phyloP scores from a whole-genome alignment of 768 basidiomycete species.

The Termitomyces sp. region DNA sequence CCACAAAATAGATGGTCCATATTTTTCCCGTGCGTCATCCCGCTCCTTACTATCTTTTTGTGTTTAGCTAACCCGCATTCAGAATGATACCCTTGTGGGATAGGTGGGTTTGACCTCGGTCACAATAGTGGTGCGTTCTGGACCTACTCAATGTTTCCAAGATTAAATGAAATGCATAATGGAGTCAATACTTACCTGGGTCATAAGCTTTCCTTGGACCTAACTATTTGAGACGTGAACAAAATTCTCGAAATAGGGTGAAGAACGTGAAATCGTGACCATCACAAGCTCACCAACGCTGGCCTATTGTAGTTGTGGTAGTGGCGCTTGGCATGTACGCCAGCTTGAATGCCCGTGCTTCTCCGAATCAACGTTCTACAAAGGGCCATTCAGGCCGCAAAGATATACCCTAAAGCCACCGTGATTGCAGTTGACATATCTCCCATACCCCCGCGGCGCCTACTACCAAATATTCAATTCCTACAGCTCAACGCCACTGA shows the following conservation, averaged over 20 bases:
- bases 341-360: not conserved
- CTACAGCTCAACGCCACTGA: not conserved
- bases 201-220: conserved; percentile 2
- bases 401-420: conserved; percentile 5
- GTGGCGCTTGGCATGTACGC: conserved; percentile 4
- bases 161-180: conserved; percentile 6
- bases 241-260: conserved; percentile 6
- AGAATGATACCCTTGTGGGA: conserved; percentile 6
- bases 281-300: not conserved
- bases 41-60: too few species aligned
- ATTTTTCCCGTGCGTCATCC: not conserved
- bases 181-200: not conserved
- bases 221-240: not conserved
- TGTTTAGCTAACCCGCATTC: not conserved
- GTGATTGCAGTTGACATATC: conserved; percentile 9
- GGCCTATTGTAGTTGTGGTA: not conserved
- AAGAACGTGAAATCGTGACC: not conserved
- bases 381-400: conserved; percentile 8
- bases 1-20: not conserved
- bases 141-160: not conserved
- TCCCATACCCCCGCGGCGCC: not conserved
- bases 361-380: too few species aligned
- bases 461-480: conserved; percentile 4
- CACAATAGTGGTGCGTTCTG: not conserved
- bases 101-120: not conserved